Base-by-base conservation (phyloP, 2,329 filamentous ascomycete species). In the Paecilomyces fulvus region DNA sequence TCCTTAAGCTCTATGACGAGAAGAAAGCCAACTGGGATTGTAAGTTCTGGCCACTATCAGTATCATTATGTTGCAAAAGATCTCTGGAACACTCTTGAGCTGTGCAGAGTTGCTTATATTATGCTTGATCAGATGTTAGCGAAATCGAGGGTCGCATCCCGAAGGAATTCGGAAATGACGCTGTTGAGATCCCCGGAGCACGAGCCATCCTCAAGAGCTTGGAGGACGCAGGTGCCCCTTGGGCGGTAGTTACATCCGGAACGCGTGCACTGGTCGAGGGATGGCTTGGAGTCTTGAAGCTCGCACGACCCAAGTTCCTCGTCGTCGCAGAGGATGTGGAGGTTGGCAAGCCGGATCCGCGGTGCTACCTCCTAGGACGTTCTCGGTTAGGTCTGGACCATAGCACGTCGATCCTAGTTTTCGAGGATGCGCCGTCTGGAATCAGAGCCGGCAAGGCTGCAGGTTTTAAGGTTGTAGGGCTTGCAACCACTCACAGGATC, bases 1-100 rank as follows among this genome's bases (percentile, higher is more conserved):
- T 88, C 2, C 80, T 99, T 57, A 83, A 83, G 70, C 77, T 92
- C 28, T 83, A 96, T 57, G 86, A 89, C 60, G 88, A 90, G 14
- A 85, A 89, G 64, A 90, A 90, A 70, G 94, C 94, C 48, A 96
- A 87, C 65, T 92, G 89, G 90, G 90, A 96, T 61, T 96, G 90
- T 95, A 75, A 76, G 89, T 83, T 46, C 55, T 59, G 17, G 56
- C 49, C 28, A 33, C 21, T 30, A 53, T 30, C 43, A 20, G 11
- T 30, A 30, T 31, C 21, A 43, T 54, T 49, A 49, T 37, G 30
- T 31, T 48, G 55, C 50, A 17, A 8, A 43, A 17, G 14, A 21
- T 51, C 14, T 30, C 30, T 59, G 25, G 37, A 51, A 51, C n/a
- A 12, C 21, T 9, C 49, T 17, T 51, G 8, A 14, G 33, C 14